These are phyloP conservation scores for Colletotrichum viniferum DNA, from an alignment of 2,329 filamentous ascomycete genomes.

Conservation along the genomic window DNA sequence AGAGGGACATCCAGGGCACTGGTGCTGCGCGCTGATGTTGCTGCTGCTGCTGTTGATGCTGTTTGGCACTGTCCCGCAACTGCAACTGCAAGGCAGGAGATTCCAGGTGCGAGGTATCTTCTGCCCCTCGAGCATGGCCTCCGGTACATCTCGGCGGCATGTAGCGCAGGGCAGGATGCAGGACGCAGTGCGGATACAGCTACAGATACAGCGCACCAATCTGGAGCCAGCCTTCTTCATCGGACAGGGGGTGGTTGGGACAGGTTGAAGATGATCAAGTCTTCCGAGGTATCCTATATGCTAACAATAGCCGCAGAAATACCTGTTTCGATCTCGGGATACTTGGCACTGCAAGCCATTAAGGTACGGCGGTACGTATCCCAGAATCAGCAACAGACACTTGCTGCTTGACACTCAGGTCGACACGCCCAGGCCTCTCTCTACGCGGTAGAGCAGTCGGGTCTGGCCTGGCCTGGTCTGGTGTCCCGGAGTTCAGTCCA, in stretches of 20 bases:
- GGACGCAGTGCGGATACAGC: constrained; percentile 1
- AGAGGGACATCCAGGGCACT: background rate
- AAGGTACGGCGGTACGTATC: background rate
- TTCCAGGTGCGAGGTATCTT: background rate
- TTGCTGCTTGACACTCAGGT: background rate
- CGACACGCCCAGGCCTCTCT: background rate
- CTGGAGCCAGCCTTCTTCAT: background rate
- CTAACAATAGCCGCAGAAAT: background rate
- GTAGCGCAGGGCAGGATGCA: constrained; percentile 4
- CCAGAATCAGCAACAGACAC: background rate
- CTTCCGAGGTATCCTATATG: background rate
- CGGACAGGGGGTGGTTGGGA: constrained; percentile 1
- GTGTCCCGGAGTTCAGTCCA: constrained; percentile 8
- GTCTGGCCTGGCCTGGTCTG: background rate
- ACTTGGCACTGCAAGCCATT: background rate
- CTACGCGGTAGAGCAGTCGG: background rate
- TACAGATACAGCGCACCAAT: constrained; percentile 13
- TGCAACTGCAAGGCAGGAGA: background rate
- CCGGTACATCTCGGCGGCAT: background rate
- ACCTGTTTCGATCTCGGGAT: background rate
- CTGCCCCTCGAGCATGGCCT: background rate
- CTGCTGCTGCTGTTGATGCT: background rate
- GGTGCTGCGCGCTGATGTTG: background rate
- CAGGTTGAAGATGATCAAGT: background rate
- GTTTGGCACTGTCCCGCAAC: background rate